Evolutionary conservation across 305 asterid species (phyloP), one percentile per base, ranked within the genome.

Genomic region (Ruellia speciosa): DNA sequence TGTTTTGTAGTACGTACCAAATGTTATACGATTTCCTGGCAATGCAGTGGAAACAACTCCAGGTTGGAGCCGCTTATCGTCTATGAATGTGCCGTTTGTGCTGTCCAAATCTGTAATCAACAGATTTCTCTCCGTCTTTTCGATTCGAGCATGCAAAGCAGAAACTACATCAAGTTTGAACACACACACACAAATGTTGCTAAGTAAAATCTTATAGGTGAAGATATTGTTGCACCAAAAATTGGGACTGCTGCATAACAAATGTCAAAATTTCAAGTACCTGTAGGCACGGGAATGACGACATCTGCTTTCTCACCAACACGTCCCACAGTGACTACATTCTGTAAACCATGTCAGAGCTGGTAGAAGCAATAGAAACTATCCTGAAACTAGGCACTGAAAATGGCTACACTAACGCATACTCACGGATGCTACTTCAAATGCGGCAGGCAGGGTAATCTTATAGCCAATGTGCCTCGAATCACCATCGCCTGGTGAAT

Each of bases 261-360:
- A 4, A 24, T 24, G 31, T 24, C 1, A 37, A 37, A 37, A 37
- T 7, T 37, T 37, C 1, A 1, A 49, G 19, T 74, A 86, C 95
- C 97, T 75, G 97, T 89, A 31, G 97, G 96, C 49, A 89, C 88
- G 4, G 95, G 74, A 69, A 89, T 72, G 52, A 84, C 96, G n/a
- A 84, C 60, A 64, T 84, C 90, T 45, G 85, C 93, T 65, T 81
- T 86, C 50, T 79, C 94, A 56, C 70, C 68, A 63, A 70, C 76
- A 12, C 96, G 86, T 52, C 97, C 97, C n/a, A 89, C 63, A 0
- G 77, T 84, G 24, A 89, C 87, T 16, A 56, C 81, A 56, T 67
- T 68, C 93, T 89, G 12, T 49, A 15, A 20, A 54, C 52, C 5
- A 34, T 24, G 31, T 24, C 31, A 24, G 31, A 2, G 4, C 31